These are phyloP conservation scores for Pharnaceum exiguum DNA, from an alignment of 148 eudicot species.

Conservation along the genomic window DNA sequence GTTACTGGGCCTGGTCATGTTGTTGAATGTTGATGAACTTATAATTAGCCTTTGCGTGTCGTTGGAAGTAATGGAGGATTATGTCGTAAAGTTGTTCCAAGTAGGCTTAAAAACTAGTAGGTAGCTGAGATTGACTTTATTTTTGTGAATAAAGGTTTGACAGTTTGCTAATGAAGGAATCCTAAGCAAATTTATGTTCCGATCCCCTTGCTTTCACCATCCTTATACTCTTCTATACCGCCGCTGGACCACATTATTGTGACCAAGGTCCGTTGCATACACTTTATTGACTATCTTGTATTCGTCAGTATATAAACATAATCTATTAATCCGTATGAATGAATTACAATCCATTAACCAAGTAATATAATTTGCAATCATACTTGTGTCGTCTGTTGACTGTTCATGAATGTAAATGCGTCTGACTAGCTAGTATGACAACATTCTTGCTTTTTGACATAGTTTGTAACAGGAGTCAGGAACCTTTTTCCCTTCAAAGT, in stretches of 20 bases:
- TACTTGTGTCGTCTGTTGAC: background rate
- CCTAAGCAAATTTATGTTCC: background rate
- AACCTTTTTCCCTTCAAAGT: constrained; percentile 1
- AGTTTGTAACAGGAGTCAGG: constrained; percentile 6
- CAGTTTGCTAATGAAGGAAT: background rate
- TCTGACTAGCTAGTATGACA: constrained; percentile 12
- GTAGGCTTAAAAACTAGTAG: background rate
- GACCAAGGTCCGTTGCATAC: no score
- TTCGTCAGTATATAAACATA: constrained; percentile 5
- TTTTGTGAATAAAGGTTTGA: background rate
- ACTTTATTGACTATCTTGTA: no score
- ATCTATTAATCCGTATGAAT: no score
- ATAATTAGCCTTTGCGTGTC: no score
- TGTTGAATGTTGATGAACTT: no score
- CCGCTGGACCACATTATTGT: no score
- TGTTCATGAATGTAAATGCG: background rate
- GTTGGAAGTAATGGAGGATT: no score
- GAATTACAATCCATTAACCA: no score
- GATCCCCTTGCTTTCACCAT: no score
- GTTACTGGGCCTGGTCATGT: no score
- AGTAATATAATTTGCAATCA: background rate
- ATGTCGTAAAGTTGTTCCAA: background rate
- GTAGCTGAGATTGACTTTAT: background rate
- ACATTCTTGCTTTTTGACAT: constrained; percentile 16
- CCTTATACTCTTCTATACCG: no score